phyloP scores from a whole-genome alignment of 345 rosid species.

The Camelina neglecta region DNA sequence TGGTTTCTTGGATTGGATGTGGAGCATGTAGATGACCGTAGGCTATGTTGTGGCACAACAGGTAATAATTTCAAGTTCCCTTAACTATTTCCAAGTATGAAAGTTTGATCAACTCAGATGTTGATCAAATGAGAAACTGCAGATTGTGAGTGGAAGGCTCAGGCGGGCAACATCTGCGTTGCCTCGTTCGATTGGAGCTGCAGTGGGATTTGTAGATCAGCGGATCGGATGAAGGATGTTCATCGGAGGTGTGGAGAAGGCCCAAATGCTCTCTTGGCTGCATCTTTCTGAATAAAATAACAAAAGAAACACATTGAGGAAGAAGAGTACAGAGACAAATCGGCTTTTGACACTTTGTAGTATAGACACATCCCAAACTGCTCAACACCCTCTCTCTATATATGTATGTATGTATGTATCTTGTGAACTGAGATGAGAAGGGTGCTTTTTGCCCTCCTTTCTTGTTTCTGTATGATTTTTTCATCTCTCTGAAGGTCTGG shows the following conservation, averaged over 20 bases:
- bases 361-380: slow-evolving; percentile 26
- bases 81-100: neutral
- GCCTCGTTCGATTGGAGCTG: slow-evolving; percentile 96
- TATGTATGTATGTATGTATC: slow-evolving; percentile 37
- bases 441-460: slow-evolving; percentile 43
- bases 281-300: slow-evolving; percentile 55
- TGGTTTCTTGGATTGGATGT: slow-evolving; percentile 97
- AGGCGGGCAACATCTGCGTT: slow-evolving; percentile 86
- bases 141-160: slow-evolving; percentile 98
- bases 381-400: neutral
- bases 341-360: slow-evolving; percentile 29
- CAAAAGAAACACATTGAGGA: slow-evolving; percentile 22
- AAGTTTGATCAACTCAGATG: neutral
- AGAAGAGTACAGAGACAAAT: slow-evolving; percentile 35
- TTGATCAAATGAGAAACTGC: slow-evolving; percentile 32
- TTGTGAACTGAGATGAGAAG: slow-evolving; percentile 42
- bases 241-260: slow-evolving; percentile 94
- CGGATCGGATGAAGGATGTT: slow-evolving; percentile 85
- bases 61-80: slow-evolving; percentile 53
- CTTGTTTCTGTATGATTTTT: slow-evolving; percentile 20
- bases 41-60: slow-evolving; percentile 96
- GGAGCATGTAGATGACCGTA: slow-evolving; percentile 94
- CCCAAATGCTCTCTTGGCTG: slow-evolving; percentile 69
- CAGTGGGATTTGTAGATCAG: slow-evolving; percentile 88
- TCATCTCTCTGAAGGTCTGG: slow-evolving; percentile 22